Evolutionary conservation across 148 eudicot genomes (phyloP), one percentile per base, ranked within the genome.

Genomic region (Rhododendron griersonianum): DNA sequence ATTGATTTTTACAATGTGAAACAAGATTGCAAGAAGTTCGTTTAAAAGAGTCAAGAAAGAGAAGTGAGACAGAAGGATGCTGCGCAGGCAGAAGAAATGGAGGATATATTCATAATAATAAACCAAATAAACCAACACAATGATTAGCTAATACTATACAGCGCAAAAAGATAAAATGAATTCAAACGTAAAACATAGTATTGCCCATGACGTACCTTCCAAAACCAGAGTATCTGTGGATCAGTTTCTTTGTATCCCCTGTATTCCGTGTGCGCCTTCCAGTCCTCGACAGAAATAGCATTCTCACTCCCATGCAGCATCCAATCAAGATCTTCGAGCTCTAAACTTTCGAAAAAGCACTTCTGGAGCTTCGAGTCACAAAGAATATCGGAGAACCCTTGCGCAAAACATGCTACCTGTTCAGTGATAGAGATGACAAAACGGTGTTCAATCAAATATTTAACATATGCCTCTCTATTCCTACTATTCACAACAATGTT

Each of bases 181-280:
- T 57, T 37, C 8, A 44, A 44, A 59, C 45, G 19, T 28, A 7
- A 77, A 41, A 25, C 18, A 30, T 6, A 3, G 78, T 28, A 84
- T 41, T 33, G 11, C 81, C 55, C 71, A 76, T 48, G 28, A 87
- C 92, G 74, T 94, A 96, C 99, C 99, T 96, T 87, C 99, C 99
- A 96, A 85, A 96, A 95, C 99, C 98, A 96, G 63, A 73, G 47
- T 84, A 96, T 92, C 89, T 94, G 98, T 83, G 89, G 92, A 91
- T 96, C 99, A 75, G 95, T 88, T 84, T 89, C 91, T 82, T 88
- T 86, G 84, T 87, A 96, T 90, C 94, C 99, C 91, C 89, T 65
- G 84, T 95, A 96, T 2, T 92, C 94, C 9, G 99, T 95, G 87
- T 96, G 98, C 51, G 90, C 92, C 90, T 88, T 94, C 99, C 98